phyloP scores from a whole-genome alignment of 1,284 basidiomycete species.

The Rhodotorula sp. region DNA sequence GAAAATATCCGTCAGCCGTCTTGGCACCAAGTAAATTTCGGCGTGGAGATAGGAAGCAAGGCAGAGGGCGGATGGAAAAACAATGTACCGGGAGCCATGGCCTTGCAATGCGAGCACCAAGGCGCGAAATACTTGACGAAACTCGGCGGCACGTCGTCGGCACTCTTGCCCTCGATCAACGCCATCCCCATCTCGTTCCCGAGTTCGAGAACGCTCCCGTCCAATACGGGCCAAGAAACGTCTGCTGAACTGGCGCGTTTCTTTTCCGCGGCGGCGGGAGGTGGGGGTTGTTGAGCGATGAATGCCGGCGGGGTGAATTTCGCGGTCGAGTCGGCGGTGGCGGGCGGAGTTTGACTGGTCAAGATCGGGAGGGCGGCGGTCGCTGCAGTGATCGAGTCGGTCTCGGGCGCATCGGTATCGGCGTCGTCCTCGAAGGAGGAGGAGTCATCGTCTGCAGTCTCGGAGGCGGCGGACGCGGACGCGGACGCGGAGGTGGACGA shows the following conservation, averaged over 20 bases:
- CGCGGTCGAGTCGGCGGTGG: not conserved
- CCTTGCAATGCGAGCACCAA: constrained; percentile 75
- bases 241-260: not conserved
- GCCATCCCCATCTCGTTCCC: constrained; percentile 6
- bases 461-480: too few species aligned
- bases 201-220: constrained; percentile 37
- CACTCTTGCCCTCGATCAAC: constrained; percentile 11
- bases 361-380: too few species aligned
- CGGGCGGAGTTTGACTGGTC: constrained; percentile 7
- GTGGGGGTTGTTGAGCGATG: constrained; percentile 11
- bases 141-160: constrained; percentile 56
- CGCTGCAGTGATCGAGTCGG: not conserved
- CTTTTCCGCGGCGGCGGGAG: constrained; percentile 7
- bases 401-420: not conserved
- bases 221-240: constrained; percentile 11
- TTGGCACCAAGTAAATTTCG: not conserved
- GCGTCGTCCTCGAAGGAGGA: not conserved
- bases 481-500: too few species aligned
- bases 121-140: constrained; percentile 91
- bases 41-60: too few species aligned
- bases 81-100: constrained; percentile 57
- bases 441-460: too few species aligned
- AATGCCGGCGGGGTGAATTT: constrained; percentile 10
- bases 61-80: too few species aligned
- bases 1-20: not conserved